A percentile compares a stretch with the other conserved stretches of the same genome.
Conservation (phyloP, 2,329 filamentous ascomycete species). For the Colletotrichum cereale region DNA sequence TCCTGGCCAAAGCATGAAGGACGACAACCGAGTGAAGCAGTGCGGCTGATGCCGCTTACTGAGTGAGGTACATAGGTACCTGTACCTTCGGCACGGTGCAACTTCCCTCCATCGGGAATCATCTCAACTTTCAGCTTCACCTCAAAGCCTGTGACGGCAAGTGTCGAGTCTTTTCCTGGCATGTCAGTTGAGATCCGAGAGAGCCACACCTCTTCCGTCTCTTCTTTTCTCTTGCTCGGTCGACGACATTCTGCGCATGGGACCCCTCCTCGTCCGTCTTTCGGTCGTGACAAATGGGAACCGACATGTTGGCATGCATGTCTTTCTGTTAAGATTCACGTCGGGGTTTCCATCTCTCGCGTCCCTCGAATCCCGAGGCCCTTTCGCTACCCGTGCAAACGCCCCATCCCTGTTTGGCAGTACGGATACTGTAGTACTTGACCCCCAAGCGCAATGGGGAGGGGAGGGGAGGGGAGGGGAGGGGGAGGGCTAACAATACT, state of each 20-base stretch:
- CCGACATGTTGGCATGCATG: constrained; percentile 19
- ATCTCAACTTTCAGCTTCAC: neutral
- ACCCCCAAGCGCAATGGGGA: neutral
- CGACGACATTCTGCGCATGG: constrained; percentile 20
- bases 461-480: too few species aligned
- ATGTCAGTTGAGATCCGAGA: neutral
- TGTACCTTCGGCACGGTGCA: neutral
- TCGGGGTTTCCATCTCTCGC: constrained; percentile 16
- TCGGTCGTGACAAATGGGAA: constrained; percentile 26
- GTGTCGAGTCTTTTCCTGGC: constrained; percentile 21
- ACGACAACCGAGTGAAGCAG: neutral
- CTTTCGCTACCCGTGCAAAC: constrained; percentile 3
- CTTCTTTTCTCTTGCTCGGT: neutral
- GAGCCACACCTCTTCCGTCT: constrained; percentile 9
- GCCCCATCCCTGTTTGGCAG: neutral
- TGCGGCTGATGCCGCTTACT: neutral
- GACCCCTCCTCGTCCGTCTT: constrained; percentile 21
- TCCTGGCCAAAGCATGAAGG: constrained; percentile 4
- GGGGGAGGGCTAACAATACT: neutral
- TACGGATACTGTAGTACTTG: neutral
- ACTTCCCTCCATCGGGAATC: neutral
- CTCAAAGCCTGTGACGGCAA: constrained; percentile 32
- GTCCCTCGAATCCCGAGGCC: constrained; percentile 27
- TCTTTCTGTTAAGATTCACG: neutral
- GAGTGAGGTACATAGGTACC: too few species aligned